These are phyloP conservation scores for Globisporangium mamillatum DNA, from an alignment of 352 stramenopile genomes.

Conservation along the genomic window DNA sequence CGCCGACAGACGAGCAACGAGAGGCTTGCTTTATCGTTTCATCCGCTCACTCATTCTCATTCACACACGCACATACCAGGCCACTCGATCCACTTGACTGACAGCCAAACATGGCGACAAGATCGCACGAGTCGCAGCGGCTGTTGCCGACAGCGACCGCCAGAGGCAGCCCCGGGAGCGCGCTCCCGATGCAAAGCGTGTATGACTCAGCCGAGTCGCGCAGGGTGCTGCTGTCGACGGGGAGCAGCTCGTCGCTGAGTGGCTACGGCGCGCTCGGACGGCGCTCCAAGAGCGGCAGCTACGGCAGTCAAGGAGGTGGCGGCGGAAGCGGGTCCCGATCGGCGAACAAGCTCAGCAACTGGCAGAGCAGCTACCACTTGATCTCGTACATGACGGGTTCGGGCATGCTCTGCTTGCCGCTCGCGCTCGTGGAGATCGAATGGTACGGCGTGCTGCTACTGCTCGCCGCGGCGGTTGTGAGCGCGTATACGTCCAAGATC, in stretches of 20 bases:
- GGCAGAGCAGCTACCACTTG: constrained; percentile 68
- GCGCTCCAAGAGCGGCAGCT: constrained; percentile 24
- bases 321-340: constrained; percentile 3
- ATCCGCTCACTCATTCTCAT: not conserved
- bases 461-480: constrained; percentile 42
- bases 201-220: constrained; percentile 11
- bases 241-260: constrained; percentile 35
- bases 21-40: not conserved
- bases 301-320: constrained; percentile 14
- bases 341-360: constrained; percentile 38
- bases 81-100: not conserved
- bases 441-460: constrained; percentile 74
- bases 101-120: constrained; percentile 8
- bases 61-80: not conserved
- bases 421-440: constrained; percentile 76
- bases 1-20: too few relatives aligned
- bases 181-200: constrained; percentile 13
- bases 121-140: constrained; percentile 14
- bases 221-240: constrained; percentile 19
- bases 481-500: constrained; percentile 62
- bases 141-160: not conserved
- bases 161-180: not conserved
- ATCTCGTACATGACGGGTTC: constrained; percentile 76
- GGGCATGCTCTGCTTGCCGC: constrained; percentile 65
- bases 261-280: constrained; percentile 23